Base-by-base conservation (phyloP, 2,329 filamentous ascomycete species). In the Aspergillus sp. region DNA sequence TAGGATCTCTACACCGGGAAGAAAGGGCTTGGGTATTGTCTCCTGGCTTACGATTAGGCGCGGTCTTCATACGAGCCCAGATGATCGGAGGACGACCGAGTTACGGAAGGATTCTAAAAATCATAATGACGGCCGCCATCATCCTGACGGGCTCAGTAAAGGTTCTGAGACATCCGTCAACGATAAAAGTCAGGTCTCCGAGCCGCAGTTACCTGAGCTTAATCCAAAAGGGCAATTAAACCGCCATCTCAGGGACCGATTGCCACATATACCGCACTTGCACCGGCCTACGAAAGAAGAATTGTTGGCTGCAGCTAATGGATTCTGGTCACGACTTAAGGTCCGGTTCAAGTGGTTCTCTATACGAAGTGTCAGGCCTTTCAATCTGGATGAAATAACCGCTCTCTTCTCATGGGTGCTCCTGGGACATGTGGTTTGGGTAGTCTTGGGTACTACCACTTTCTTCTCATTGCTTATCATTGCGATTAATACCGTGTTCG, bases 331-430 rank as follows among this genome's bases (percentile, higher is more conserved):
- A 64, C 87, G 95, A 52, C 78, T 97, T 48, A 92, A 90, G 72
- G 91, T 98, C 23, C 89, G 92, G 43, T 96, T 98, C 80, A 99
- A 99, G 78, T 99, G 95, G 95, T 89, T 95, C 70, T 96, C 95
- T 2, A 99, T 99, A 69, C 85, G 93, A 72, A 97, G 93, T 74
- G 91, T 91, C 75, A 85, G 95, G 39, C 95, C 95, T 0, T 99
- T 95, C 86, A 99, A 96, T 75, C 86, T 89, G 21, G 95, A 99
- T 75, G 95, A 99, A 79, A 97, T 97, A 82, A 91, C 92, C 49
- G 95, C 95, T 4, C 94, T 99, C 64, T 87, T 92, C 56, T 98
- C 95, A 2, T 98, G 94, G 94, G 90, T 99, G 64, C 85, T 98
- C 63, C 84, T 97, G 57, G 95, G 94, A 0, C 95, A 99, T 76